These are phyloP conservation scores for Carex kokanica DNA, from an alignment of 176 grass and related monocot species.

Conservation along the genomic window DNA sequence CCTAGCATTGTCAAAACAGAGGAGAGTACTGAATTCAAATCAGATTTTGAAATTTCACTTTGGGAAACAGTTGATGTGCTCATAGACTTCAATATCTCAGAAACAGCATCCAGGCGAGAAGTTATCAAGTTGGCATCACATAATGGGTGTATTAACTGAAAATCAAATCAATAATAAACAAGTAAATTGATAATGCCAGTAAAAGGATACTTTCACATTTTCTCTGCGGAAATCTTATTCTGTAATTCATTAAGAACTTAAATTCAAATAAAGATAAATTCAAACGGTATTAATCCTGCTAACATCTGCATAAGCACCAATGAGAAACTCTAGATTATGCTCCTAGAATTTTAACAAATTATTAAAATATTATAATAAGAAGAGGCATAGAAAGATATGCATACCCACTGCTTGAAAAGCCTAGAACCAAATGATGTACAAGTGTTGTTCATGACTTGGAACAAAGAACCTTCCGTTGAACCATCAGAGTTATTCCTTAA, in stretches of 20 bases:
- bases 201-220: not conserved
- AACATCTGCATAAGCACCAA: not conserved
- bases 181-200: not conserved
- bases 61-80: constrained; percentile 41
- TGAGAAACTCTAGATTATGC: not conserved
- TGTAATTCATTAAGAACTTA: not conserved
- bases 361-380: not conserved
- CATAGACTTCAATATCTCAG: constrained; percentile 82
- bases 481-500: constrained; percentile 80
- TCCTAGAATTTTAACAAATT: not conserved
- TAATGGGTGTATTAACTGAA: constrained; percentile 80
- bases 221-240: not conserved
- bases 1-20: constrained; percentile 66
- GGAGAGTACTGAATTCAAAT: constrained; percentile 58
- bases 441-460: constrained; percentile 87
- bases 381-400: not conserved
- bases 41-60: constrained; percentile 40
- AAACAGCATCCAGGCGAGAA: constrained; percentile 80
- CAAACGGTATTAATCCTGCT: not conserved
- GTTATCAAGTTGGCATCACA: constrained; percentile 70
- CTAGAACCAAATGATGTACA: constrained; percentile 85
- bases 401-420: constrained; percentile 89
- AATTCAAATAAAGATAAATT: not conserved
- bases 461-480: constrained; percentile 70
- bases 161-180: constrained; percentile 25